phyloP scores from a whole-genome alignment of 78 protist species.

The Guillardia theta region DNA sequence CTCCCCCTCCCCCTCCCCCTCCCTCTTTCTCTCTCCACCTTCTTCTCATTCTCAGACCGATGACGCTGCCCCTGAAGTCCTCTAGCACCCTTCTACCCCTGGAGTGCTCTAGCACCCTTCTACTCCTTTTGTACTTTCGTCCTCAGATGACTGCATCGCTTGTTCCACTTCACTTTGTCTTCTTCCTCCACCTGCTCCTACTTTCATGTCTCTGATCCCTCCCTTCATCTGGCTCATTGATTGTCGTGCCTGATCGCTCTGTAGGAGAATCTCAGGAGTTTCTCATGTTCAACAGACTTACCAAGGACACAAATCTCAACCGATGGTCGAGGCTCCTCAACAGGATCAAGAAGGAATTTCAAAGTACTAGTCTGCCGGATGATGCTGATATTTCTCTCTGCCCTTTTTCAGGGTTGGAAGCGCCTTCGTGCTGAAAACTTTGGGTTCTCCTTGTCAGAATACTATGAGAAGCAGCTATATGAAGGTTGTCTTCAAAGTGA shows the following conservation, averaged over 20 bases:
- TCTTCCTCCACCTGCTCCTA: not conserved
- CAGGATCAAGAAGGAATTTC: not conserved
- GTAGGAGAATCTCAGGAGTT: not conserved
- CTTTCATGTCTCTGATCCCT: not conserved
- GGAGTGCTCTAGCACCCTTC: not conserved
- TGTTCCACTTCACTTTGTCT: not conserved
- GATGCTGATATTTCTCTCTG: not conserved
- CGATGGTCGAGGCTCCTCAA: not conserved
- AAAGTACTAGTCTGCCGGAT: not conserved
- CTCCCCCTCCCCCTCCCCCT: not conserved
- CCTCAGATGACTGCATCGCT: not conserved
- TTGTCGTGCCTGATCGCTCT: not conserved
- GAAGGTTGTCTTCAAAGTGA: too few relatives aligned
- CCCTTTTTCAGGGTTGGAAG: not conserved
- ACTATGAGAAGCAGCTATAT: not conserved
- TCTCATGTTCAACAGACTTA: conserved; percentile 2
- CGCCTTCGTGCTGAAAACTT: not conserved
- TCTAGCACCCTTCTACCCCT: too few relatives aligned
- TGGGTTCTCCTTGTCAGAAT: not conserved
- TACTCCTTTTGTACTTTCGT: not conserved
- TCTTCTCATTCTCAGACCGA: not conserved
- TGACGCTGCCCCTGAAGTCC: not conserved
- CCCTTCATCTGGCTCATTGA: not conserved
- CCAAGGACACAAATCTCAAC: not conserved
- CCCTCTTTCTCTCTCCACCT: not conserved